phyloP scores from a whole-genome alignment of 2,329 filamentous ascomycete species.

The Sarocladium brachiariae region DNA sequence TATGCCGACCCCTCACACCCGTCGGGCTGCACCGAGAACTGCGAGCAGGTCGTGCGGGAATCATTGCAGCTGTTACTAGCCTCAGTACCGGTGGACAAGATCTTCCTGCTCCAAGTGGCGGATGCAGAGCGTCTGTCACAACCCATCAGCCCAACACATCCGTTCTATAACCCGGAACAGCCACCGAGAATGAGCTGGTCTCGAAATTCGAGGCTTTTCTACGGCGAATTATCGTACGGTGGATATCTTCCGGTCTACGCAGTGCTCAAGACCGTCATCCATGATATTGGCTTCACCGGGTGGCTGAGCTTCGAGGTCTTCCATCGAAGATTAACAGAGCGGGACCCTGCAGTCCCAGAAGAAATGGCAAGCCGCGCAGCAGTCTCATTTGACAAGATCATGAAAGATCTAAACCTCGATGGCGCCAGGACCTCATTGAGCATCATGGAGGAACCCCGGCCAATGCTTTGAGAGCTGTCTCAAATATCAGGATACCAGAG shows the following conservation, averaged over 20 bases:
- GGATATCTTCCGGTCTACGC: constrained; percentile 62
- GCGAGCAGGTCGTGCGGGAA: constrained; percentile 44
- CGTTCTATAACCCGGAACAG: constrained; percentile 14
- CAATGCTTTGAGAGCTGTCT: background rate
- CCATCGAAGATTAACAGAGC: constrained; percentile 24
- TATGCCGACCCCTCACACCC: constrained; percentile 58
- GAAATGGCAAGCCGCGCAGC: constrained; percentile 15
- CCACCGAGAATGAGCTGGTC: constrained; percentile 11
- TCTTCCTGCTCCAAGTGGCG: constrained; percentile 72
- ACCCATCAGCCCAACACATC: constrained; percentile 42
- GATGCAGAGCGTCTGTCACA: constrained; percentile 58
- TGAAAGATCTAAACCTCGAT: background rate
- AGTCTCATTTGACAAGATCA: constrained; percentile 7
- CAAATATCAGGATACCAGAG: too few relatives aligned
- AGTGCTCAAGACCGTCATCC: constrained; percentile 54
- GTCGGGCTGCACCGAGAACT: constrained; percentile 24
- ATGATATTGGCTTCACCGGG: constrained; percentile 58
- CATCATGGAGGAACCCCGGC: background rate
- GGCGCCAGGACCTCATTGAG: background rate
- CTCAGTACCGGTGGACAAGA: constrained; percentile 51
- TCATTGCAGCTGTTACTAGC: constrained; percentile 48
- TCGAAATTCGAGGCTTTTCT: constrained; percentile 14
- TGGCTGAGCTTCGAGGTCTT: constrained; percentile 73
- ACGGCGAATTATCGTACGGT: constrained; percentile 49
- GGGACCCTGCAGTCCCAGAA: constrained; percentile 16